These are phyloP conservation scores for Ceratocystis papillata DNA, from an alignment of 2,329 filamentous ascomycete genomes.

Conservation along the genomic window DNA sequence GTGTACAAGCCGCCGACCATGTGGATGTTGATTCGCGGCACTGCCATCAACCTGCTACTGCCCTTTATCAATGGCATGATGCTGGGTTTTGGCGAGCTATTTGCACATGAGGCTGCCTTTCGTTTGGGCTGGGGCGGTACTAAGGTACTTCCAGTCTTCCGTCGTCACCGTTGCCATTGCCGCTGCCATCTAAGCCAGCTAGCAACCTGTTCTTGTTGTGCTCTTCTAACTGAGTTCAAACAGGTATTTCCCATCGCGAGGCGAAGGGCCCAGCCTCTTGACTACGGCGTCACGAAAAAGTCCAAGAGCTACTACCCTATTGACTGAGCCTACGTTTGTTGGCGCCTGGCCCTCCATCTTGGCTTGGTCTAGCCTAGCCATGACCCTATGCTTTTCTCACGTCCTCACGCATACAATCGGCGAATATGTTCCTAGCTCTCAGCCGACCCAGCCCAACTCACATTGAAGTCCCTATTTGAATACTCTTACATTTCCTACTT, in stretches of 20 bases:
- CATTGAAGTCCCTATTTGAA: background rate
- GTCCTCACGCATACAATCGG: background rate
- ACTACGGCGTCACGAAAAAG: slow-evolving; percentile 53
- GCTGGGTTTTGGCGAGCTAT: slow-evolving; percentile 92
- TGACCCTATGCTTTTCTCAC: background rate
- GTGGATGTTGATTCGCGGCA: slow-evolving; percentile 74
- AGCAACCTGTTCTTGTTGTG: slow-evolving; percentile 20
- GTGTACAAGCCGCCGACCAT: slow-evolving; percentile 82
- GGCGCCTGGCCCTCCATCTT: too few species aligned
- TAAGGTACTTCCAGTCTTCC: slow-evolving; percentile 50
- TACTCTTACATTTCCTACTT: background rate
- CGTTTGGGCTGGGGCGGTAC: slow-evolving; percentile 87
- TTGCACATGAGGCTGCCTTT: slow-evolving; percentile 92
- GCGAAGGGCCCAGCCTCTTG: slow-evolving; percentile 55
- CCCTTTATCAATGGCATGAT: slow-evolving; percentile 98
- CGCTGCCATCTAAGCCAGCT: background rate
- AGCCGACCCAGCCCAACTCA: background rate
- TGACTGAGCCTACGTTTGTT: slow-evolving; percentile 5
- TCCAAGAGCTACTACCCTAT: slow-evolving; percentile 22
- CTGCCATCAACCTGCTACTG: slow-evolving; percentile 88
- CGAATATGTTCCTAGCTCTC: background rate
- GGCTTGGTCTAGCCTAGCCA: background rate
- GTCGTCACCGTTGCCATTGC: slow-evolving; percentile 27
- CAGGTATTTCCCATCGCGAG: slow-evolving; percentile 50
- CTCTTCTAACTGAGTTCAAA: slow-evolving; percentile 21